A percentile compares a stretch with the other conserved stretches of the same genome.
Conservation (phyloP, 805 yeast genomes). For the Blastobotrys attinorum region DNA sequence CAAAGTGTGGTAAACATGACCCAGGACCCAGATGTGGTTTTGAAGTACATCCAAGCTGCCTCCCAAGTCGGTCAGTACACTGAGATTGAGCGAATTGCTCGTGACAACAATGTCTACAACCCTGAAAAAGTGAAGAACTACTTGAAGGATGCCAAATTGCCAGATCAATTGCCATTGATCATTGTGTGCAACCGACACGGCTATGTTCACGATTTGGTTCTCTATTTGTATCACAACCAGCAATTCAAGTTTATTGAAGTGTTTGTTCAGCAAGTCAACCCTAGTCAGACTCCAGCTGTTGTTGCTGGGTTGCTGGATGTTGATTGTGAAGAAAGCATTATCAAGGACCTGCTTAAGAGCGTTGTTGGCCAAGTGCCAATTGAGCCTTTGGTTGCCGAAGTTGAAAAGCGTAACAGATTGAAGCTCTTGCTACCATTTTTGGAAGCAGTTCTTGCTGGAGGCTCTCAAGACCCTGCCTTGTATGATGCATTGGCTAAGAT, state of each 20-base stretch:
- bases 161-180: slow-evolving; percentile 93
- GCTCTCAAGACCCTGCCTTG: slow-evolving; percentile 78
- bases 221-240: slow-evolving; percentile 91
- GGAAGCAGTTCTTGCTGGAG: slow-evolving; percentile 80
- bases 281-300: slow-evolving; percentile 92
- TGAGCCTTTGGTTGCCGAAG: slow-evolving; percentile 81
- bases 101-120: slow-evolving; percentile 89
- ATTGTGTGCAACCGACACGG: slow-evolving; percentile 91
- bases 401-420: slow-evolving; percentile 91
- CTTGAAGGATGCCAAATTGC: slow-evolving; percentile 85
- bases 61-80: slow-evolving; percentile 81
- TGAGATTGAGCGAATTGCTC: slow-evolving; percentile 92
- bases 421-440: slow-evolving; percentile 87
- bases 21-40: slow-evolving; percentile 90
- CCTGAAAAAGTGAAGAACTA: slow-evolving; percentile 97
- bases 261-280: slow-evolving; percentile 95
- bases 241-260: slow-evolving; percentile 96
- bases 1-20: slow-evolving; percentile 89
- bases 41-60: slow-evolving; percentile 93
- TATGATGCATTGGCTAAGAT: slow-evolving; percentile 94
- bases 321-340: slow-evolving; percentile 89
- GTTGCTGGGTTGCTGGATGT: slow-evolving; percentile 94
- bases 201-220: slow-evolving; percentile 86
- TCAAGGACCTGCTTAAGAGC: slow-evolving; percentile 69
- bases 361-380: slow-evolving; percentile 94